Evolutionary conservation across 441 rosid species (phyloP).

Genomic region (Kokia cookei): DNA sequence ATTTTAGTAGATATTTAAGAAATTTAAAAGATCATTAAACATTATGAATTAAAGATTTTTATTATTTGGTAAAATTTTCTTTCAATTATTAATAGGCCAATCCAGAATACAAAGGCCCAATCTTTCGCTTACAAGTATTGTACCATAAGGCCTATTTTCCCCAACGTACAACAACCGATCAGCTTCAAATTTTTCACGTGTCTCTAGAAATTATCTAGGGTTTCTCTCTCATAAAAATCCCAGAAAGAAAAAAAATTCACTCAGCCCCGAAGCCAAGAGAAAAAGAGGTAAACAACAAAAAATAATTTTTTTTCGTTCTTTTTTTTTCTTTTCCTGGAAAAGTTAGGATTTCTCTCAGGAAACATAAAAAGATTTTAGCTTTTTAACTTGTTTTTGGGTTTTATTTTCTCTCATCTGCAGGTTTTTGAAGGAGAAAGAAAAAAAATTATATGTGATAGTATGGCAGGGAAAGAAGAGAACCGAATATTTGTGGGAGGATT

Average conservation of each 20-base stretch:
- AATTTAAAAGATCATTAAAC: too few species aligned
- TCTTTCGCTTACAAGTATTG: not conserved
- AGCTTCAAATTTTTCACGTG: not conserved
- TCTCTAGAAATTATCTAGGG: not conserved
- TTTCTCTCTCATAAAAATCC: not conserved
- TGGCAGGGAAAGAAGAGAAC: slow-evolving; percentile 77
- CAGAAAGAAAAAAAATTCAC: not conserved
- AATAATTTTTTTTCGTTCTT: not conserved
- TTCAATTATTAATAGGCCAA: not conserved
- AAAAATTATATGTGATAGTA: slow-evolving; percentile 14
- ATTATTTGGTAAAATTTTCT: too few species aligned
- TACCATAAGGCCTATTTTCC: not conserved
- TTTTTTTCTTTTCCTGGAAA: not conserved
- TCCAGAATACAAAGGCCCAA: not conserved
- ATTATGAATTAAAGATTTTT: too few species aligned
- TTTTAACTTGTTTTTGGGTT: not conserved
- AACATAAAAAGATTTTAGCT: not conserved
- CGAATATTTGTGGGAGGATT: slow-evolving; percentile 91
- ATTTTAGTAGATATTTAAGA: too few species aligned
- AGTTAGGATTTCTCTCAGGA: not conserved
- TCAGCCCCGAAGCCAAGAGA: not conserved
- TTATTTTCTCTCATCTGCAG: not conserved
- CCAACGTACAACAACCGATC: not conserved
- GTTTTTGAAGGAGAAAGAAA: not conserved
- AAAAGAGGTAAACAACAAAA: not conserved